Evolutionary conservation across 495 filamentous ascomycete genomes (phyloP).

Genomic region (Annulohypoxylon moriforme): DNA sequence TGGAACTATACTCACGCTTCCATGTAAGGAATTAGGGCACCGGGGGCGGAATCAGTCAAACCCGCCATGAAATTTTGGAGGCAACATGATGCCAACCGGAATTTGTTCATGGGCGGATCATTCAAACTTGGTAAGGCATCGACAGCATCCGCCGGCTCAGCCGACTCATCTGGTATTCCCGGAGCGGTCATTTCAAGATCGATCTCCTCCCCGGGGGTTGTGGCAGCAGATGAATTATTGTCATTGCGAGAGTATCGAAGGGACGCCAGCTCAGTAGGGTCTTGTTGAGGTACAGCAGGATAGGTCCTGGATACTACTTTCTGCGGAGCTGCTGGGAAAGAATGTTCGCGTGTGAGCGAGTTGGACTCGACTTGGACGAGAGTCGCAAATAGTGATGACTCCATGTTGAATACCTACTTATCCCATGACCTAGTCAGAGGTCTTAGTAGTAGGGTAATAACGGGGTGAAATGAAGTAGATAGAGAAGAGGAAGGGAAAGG

Average conservation of each 20-base stretch:
- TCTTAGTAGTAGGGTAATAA: not conserved
- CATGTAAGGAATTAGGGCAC: conserved; percentile 80
- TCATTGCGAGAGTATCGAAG: conserved; percentile 30
- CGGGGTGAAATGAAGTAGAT: not conserved
- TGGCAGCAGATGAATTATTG: conserved; percentile 34
- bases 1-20: conserved; percentile 53
- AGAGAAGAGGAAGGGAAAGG: not conserved
- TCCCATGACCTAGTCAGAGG: conserved; percentile 17
- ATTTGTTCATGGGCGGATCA: conserved; percentile 67
- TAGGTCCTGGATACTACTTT: conserved; percentile 53
- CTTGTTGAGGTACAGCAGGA: conserved; percentile 52
- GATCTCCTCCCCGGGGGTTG: conserved; percentile 57
- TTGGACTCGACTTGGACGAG: conserved; percentile 49
- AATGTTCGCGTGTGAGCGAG: conserved; percentile 28
- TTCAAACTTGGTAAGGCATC: conserved; percentile 62
- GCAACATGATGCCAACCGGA: conserved; percentile 58
- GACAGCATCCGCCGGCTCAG: conserved; percentile 49
- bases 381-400: conserved; percentile 39
- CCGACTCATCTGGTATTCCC: conserved; percentile 50
- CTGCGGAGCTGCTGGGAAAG: conserved; percentile 48
- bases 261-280: conserved; percentile 51
- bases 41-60: conserved; percentile 72
- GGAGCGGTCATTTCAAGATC: conserved; percentile 68
- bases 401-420: conserved; percentile 42
- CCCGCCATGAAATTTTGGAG: conserved; percentile 67